A percentile compares a stretch with the other conserved stretches of the same genome.
phyloP scores from a whole-genome alignment of 345 rosid genomes.

The Mallotus nudiflorus region DNA sequence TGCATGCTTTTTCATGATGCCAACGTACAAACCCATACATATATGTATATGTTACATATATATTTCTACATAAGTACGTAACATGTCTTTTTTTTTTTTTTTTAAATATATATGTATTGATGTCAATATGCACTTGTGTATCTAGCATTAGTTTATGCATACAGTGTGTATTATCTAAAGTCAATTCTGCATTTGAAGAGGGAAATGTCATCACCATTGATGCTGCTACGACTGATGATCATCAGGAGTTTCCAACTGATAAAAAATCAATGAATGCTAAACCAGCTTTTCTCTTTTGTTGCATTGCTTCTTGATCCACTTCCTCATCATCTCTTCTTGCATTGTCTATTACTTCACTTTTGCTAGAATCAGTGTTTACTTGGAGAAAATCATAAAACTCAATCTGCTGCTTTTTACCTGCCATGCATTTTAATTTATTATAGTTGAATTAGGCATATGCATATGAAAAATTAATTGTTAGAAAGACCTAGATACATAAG shows the following conservation, averaged over 20 bases:
- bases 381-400: slow-evolving; percentile 78
- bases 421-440: background rate
- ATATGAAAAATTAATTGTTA: no score
- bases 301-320: slow-evolving; percentile 51
- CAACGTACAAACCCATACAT: background rate
- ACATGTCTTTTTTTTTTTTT: no score
- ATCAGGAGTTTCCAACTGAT: slow-evolving; percentile 38
- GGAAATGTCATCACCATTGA: background rate
- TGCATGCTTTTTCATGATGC: background rate
- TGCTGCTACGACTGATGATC: no score
- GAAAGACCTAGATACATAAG: no score
- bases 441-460: background rate
- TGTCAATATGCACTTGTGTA: background rate
- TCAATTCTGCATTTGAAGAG: slow-evolving; percentile 2
- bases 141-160: background rate
- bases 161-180: background rate
- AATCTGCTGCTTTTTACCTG: slow-evolving; percentile 38
- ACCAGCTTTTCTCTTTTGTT: slow-evolving; percentile 23
- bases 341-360: slow-evolving; percentile 52
- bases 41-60: background rate
- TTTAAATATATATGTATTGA: background rate
- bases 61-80: no score
- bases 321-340: slow-evolving; percentile 50
- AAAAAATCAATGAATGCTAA: slow-evolving; percentile 63
- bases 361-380: slow-evolving; percentile 57